Evolutionary conservation across 1,284 basidiomycete species (phyloP).

Genomic region (Trametes pubescens): DNA sequence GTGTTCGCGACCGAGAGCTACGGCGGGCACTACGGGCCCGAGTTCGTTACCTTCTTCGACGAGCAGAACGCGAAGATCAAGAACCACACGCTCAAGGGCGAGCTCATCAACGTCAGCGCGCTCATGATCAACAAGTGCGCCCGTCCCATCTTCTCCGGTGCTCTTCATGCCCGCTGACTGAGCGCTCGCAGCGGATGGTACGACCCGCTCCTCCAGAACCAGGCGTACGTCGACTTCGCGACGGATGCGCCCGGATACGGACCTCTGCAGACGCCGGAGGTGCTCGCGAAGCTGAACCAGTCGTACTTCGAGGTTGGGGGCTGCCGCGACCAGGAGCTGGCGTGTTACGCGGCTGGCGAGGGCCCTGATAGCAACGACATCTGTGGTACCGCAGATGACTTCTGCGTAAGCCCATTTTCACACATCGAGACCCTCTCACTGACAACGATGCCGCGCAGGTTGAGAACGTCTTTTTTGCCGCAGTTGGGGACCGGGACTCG

Average conservation of each 20-base stretch:
- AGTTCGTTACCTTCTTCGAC: conserved; percentile 71
- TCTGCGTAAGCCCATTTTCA: conserved; percentile 54
- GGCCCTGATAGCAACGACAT: conserved; percentile 53
- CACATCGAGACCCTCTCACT: neutral
- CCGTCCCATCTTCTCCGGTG: neutral
- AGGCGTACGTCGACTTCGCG: conserved; percentile 68
- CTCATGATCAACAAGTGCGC: conserved; percentile 52
- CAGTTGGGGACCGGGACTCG: conserved; percentile 58
- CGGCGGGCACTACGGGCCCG: conserved; percentile 73
- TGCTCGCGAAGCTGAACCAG: conserved; percentile 56
- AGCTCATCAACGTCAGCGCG: conserved; percentile 51
- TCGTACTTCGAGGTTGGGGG: conserved; percentile 57
- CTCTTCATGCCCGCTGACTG: neutral
- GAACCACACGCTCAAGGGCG: conserved; percentile 46
- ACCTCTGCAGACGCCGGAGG: conserved; percentile 57
- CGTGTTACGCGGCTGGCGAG: conserved; percentile 62
- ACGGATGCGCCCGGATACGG: conserved; percentile 71
- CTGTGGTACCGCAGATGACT: conserved; percentile 59
- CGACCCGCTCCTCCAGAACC: conserved; percentile 68
- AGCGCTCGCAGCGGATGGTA: conserved; percentile 62
- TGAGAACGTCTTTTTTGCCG: conserved; percentile 56
- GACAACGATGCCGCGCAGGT: conserved; percentile 43
- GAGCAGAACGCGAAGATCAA: conserved; percentile 67
- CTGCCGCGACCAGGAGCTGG: conserved; percentile 59
- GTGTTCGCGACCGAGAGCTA: conserved; percentile 74